phyloP scores from a whole-genome alignment of 2,329 filamentous ascomycete species.

The Ascochyta koolunga region DNA sequence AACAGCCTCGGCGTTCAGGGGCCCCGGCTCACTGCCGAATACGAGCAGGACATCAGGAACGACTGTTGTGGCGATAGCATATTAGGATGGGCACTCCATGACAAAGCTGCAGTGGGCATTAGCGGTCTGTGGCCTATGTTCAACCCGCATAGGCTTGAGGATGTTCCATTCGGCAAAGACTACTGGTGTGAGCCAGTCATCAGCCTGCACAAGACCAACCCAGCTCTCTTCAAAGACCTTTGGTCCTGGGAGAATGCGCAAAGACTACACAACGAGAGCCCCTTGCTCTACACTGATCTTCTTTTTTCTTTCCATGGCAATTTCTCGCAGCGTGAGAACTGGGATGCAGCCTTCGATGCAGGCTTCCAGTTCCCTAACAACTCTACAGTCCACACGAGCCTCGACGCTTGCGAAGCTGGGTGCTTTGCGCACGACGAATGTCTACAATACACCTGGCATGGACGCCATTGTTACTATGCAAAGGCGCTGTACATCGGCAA shows the following conservation, averaged over 20 bases:
- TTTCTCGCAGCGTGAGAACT: constrained; percentile 8
- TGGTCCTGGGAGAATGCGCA: constrained; percentile 49
- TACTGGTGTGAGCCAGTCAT: constrained; percentile 49
- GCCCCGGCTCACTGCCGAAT: constrained; percentile 18
- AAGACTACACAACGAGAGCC: constrained; percentile 11
- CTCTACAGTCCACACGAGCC: constrained; percentile 4
- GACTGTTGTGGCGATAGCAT: constrained; percentile 50
- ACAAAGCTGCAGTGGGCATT: constrained; percentile 26
- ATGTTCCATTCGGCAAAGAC: constrained; percentile 37
- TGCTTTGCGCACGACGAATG: constrained; percentile 18
- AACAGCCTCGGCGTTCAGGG: constrained; percentile 21
- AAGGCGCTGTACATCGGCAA: constrained; percentile 19
- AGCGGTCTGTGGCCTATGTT: constrained; percentile 47
- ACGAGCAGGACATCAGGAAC: constrained; percentile 15
- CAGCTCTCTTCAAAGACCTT: constrained; percentile 52
- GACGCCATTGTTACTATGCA: constrained; percentile 31
- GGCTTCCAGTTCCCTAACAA: constrained; percentile 13
- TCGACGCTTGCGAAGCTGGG: constrained; percentile 7
- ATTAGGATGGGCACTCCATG: constrained; percentile 28
- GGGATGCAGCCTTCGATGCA: constrained; percentile 18
- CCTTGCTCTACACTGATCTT: constrained; percentile 20
- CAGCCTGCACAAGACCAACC: constrained; percentile 36
- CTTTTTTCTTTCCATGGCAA: constrained; percentile 11
- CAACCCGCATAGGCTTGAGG: constrained; percentile 45
- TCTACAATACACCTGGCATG: constrained; percentile 22